A percentile compares a stretch with the other conserved stretches of the same genome.
phyloP scores from a whole-genome alignment of 768 basidiomycete species.

The Lactarius hatsudake region DNA sequence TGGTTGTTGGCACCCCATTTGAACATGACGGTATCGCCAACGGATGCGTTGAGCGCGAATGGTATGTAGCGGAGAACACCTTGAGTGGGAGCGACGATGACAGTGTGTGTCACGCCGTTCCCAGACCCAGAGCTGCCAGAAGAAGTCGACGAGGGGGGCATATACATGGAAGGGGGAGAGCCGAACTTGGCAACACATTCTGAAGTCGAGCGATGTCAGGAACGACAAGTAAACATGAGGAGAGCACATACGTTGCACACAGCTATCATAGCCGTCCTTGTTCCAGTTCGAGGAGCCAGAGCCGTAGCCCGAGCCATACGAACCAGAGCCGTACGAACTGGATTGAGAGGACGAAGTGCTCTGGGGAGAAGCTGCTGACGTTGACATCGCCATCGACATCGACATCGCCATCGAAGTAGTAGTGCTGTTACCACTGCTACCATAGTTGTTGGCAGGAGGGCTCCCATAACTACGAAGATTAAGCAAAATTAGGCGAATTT shows the following conservation, averaged over 20 bases:
- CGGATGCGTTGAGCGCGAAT: conserved; percentile 69
- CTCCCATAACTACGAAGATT: conserved; percentile 24
- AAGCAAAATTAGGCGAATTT: neutral
- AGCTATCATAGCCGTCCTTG: conserved; percentile 56
- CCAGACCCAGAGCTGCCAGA: conserved; percentile 39
- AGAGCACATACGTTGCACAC: conserved; percentile 60
- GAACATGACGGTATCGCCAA: conserved; percentile 74
- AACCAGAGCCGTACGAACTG: neutral
- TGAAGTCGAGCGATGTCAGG: conserved; percentile 29
- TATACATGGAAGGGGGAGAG: conserved; percentile 33
- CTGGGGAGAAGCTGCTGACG: conserved; percentile 1
- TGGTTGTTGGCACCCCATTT: conserved; percentile 78
- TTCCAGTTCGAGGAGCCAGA: conserved; percentile 62
- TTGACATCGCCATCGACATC: too few species aligned
- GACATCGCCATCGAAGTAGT: too few species aligned
- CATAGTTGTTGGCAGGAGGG: neutral
- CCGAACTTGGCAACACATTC: conserved; percentile 69
- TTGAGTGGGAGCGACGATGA: conserved; percentile 74
- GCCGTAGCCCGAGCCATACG: too few species aligned
- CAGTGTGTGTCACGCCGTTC: conserved; percentile 60
- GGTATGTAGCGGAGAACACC: conserved; percentile 76
- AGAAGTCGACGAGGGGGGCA: conserved; percentile 31
- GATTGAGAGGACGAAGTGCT: conserved; percentile 40
- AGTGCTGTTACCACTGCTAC: conserved; percentile 21
- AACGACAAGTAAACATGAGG: conserved; percentile 1